Evolutionary conservation across 208 protist genomes (phyloP), one percentile per base, ranked within the genome.

Genomic region (Porcisia deanei): DNA sequence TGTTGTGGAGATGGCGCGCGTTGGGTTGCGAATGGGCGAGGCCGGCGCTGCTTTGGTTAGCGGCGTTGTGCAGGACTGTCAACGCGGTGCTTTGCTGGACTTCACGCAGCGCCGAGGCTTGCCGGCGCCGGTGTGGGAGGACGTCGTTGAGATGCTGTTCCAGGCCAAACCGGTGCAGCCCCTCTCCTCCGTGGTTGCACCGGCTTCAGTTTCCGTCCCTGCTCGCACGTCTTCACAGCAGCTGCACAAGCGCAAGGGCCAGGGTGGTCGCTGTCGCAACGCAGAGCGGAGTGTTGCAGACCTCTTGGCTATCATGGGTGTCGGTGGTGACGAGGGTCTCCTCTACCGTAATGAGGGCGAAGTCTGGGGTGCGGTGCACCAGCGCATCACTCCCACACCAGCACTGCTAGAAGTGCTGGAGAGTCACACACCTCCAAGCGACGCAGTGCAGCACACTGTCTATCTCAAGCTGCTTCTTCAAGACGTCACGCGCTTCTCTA

Each of bases 21-120:
- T 91, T 8, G 86, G 79, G 10, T 66, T 91, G 53, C 84, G 84
- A 37, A 90, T 90, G 84, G 81, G 84, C n/a, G 61, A 65, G 22
- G 81, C 84, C 20, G 90, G 90, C 34, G 53, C 58, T 30, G 30
- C 47, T 20, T 83, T 94, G 57, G 80, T 82, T 6, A 72, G 81
- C 54, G 88, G 90, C n/a, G 68, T 91, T 4, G 75, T 71, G 47
- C 68, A 79, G 39, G 90, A 94, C 68, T 88, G 86, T 71, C 30
- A 84, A 30, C 54, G 70, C 18, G 90, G 90, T 6, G 80, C 69
- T 16, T 25, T 94, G 58, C 37, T 86, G 9, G 87, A 91, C 75
- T 90, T 85, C 57, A 49, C 65, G 4, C 25, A 69, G 18, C 54
- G 47, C 1, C 76, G 84, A 25, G 83, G 75, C 47, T 58, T 92